Base-by-base conservation (phyloP, 1,284 basidiomycete species). In the Heterobasidion occidentale region DNA sequence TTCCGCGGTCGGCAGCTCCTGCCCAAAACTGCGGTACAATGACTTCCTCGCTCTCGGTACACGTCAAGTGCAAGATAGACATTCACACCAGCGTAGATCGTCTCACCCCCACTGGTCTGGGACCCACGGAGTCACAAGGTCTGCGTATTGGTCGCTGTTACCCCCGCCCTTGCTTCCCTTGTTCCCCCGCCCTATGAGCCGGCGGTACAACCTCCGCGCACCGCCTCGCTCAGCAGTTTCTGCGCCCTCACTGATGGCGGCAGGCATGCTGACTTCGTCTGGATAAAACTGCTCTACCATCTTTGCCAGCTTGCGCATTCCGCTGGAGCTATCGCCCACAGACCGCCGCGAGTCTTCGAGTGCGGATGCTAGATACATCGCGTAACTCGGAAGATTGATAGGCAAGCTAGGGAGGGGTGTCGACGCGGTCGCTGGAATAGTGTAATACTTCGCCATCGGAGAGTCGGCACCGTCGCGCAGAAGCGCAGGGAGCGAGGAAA, bases 71-170 rank as follows among this genome's bases (percentile, higher is more conserved):
- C 27, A 27, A 27, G 27, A 27, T 27, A 27, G 27, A 12, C 38
- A 42, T 42, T 12, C 38, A 11, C 38, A n/a, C 38, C 14, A 4
- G n/a, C 36, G n/a, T n/a, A 44, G 45, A 51, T 6, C 9, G 36
- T 27, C 2, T 45, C 48, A 60, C 53, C 62, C 36, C 68, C 67
- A 42, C 38, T 42, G 12, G 38, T 42, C 38, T 46, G 72, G 62
- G 20, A 72, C 64, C 67, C 90, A 91, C 0, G 88, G 88, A 34
- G 88, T 91, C 55, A 91, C 86, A 15, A 90, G 76, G 52, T 89
- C 85, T 60, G 83, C 90, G 12, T 82, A 84, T 58, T 90, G 86
- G 62, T 87, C 86, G 63, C 90, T 90, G 60, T 76, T 77, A 71
- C 58, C 75, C 72, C 55, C 61, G 52, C 36, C 52, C 46, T 48